These are phyloP conservation scores for Aspergillus panamensis DNA, from an alignment of 495 filamentous ascomycete genomes.

Conservation along the genomic window DNA sequence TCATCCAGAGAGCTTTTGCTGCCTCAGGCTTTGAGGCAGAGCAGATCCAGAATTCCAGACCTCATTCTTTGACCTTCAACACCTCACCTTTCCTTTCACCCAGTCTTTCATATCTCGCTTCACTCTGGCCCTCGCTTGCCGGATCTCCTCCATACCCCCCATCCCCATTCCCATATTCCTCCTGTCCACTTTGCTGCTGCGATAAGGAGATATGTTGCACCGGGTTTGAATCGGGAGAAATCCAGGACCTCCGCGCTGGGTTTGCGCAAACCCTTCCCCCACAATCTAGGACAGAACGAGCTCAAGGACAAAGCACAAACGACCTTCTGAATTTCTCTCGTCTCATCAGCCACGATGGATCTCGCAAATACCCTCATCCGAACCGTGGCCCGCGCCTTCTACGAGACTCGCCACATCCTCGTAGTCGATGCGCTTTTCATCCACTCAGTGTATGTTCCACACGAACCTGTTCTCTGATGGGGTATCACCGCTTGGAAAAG, in stretches of 20 bases:
- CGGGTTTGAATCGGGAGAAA: neutral
- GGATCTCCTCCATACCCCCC: neutral
- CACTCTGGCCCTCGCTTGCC: neutral
- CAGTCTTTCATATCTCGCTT: neutral
- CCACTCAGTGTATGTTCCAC: constrained; percentile 69
- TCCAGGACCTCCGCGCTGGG: neutral
- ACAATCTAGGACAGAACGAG: neutral
- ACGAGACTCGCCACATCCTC: constrained; percentile 82
- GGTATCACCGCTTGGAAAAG: neutral
- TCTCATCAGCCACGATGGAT: constrained; percentile 55
- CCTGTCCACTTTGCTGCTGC: neutral
- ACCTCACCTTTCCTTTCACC: neutral
- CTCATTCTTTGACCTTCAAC: neutral
- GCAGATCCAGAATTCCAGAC: neutral
- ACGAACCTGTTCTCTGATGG: neutral
- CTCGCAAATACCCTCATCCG: constrained; percentile 84
- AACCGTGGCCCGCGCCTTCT: constrained; percentile 87
- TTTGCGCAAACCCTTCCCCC: neutral
- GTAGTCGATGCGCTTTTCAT: constrained; percentile 89
- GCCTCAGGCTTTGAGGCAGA: constrained; percentile 2
- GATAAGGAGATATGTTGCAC: neutral
- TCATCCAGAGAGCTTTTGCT: neutral
- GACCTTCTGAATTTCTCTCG: neutral
- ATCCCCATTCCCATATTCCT: neutral
- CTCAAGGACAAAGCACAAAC: neutral